Evolutionary conservation across 2,329 filamentous ascomycete genomes (phyloP).

Genomic region (Trichoderma arundinaceum): DNA sequence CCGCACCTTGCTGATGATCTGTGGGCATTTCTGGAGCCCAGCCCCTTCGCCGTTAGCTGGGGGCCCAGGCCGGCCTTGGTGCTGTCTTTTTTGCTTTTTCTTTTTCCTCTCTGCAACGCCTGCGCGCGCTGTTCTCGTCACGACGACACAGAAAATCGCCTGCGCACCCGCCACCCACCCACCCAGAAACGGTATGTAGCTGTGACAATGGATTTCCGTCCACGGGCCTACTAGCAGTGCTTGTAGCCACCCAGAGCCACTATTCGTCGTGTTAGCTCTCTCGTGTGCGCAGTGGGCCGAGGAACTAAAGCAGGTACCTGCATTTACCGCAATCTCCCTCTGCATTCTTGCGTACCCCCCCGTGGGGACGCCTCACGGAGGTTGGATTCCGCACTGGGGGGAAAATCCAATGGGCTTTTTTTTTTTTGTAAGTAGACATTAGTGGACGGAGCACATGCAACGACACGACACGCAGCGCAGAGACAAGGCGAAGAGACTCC

Average conservation of each 20-base stretch:
- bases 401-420: not conserved
- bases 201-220: slow-evolving; percentile 12
- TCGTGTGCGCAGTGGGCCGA: not conserved
- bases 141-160: no score
- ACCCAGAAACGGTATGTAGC: no score
- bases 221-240: no score
- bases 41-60: slow-evolving; percentile 7
- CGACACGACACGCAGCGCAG: not conserved
- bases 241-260: no score
- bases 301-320: slow-evolving; percentile 30
- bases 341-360: slow-evolving; percentile 29
- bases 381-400: not conserved
- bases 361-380: slow-evolving; percentile 26
- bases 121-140: not conserved
- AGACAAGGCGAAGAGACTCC: not conserved
- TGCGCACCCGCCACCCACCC: not conserved
- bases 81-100: not conserved
- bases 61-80: no score
- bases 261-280: no score
- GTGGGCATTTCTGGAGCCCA: slow-evolving; percentile 18
- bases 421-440: not conserved
- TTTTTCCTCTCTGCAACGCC: not conserved
- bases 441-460: slow-evolving; percentile 12
- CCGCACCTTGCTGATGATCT: slow-evolving; percentile 24
- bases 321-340: slow-evolving; percentile 28